Base-by-base conservation (phyloP, 140 eudicot genomes). In the Bidens hawaiensis region DNA sequence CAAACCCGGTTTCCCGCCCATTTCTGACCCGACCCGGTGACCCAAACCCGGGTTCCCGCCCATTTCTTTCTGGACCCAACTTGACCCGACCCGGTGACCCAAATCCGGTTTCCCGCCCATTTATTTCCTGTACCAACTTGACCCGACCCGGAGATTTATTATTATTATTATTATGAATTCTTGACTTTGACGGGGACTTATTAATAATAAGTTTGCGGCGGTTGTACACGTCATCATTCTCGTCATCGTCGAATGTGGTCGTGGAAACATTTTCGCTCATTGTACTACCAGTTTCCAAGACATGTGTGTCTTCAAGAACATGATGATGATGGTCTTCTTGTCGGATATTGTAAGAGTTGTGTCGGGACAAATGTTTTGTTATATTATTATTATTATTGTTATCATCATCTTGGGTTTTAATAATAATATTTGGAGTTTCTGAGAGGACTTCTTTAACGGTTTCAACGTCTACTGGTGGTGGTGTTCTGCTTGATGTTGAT, bases 361-460 rank as follows among this genome's bases (percentile, higher is more conserved):
- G 72, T n/a, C 4, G n/a, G 45, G 31, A 6, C 18, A 16, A 6
- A 17, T 49, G 22, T 80, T 41, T 33, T 72, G 17, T 30, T 38
- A 68, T n/a, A n/a, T n/a, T n/a, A n/a, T n/a, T n/a, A n/a, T n/a
- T n/a, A n/a, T n/a, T n/a, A n/a, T n/a, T n/a, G n/a, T n/a, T n/a
- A 1, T 61, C 60, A 16, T 65, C 21, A 28, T 59, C 60, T n/a
- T n/a, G n/a, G 36, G 21, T 40, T 34, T 70, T 49, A 14, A 36
- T 30, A 24, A 19, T 73, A 2, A 24, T 53, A 5, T 19, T 48
- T 5, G 84, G 77, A 1, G 81, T 78, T 49, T 82, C 84, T 1
- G 96, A 61, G 12, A 85, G 84, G 1, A 89, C 90, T 76, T 89
- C 95, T 68, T 89, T 89, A 11, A 85, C 95, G 0, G 84, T 73